Conservation (phyloP, 495 filamentous ascomycete genomes). For the Penicillium herquei region DNA sequence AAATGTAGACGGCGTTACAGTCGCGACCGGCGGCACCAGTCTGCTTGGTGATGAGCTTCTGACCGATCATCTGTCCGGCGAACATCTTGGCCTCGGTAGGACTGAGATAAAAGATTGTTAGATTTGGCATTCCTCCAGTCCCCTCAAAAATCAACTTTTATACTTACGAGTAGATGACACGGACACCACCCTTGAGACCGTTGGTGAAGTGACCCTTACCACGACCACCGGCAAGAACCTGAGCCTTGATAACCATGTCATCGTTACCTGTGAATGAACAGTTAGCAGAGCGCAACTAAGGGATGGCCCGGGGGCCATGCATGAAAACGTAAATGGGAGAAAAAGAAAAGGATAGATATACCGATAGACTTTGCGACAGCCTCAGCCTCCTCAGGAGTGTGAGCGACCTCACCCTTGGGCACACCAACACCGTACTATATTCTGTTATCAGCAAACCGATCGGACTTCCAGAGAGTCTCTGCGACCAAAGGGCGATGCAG, state of each 20-base stretch:
- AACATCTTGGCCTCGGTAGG: conserved; percentile 93
- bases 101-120: conserved; percentile 30
- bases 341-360: conserved; percentile 30
- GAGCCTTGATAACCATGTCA: conserved; percentile 99
- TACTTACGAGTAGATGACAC: conserved; percentile 91
- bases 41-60: conserved; percentile 99
- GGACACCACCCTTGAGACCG: conserved; percentile 96
- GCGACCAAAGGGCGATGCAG: conserved; percentile 19
- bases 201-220: conserved; percentile 98
- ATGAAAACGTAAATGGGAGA: background rate
- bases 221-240: conserved; percentile 95
- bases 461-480: conserved; percentile 17
- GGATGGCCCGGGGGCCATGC: background rate
- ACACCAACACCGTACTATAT: conserved; percentile 89
- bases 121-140: too few relatives aligned
- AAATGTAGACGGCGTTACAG: conserved; percentile 96
- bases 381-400: conserved; percentile 83
- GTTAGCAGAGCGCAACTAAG: conserved; percentile 23
- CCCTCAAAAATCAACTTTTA: background rate
- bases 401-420: conserved; percentile 82
- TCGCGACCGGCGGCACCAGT: conserved; percentile 87
- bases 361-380: conserved; percentile 83
- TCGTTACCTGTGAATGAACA: conserved; percentile 60
- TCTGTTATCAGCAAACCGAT: conserved; percentile 23
- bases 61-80: conserved; percentile 98